Base-by-base conservation (phyloP, 129 eudicot species). In the Lactuca sativa region DNA sequence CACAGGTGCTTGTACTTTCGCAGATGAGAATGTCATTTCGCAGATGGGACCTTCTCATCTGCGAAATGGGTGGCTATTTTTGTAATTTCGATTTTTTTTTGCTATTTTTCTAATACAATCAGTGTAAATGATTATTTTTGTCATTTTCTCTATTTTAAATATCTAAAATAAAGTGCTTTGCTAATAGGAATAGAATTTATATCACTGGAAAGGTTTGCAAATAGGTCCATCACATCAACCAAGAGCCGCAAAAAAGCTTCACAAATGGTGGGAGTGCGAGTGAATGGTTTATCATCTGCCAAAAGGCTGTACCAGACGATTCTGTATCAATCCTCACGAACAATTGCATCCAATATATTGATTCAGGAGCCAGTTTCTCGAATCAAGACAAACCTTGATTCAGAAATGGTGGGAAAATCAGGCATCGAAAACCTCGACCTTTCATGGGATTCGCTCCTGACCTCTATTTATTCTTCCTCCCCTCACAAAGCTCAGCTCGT, bases 401-500 rank as follows among this genome's bases (percentile, higher is more conserved):
- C 75, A 59, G 58, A 71, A 40, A 40, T 56, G 56, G 31, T 37
- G 12, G 1, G 25, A 31, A 56, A 6, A 11, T 68, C 62, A 34
- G 36, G 15, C 44, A 37, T 49, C 61, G 17, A 33, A 65, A 65
- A 65, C 57, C 57, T 44, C 21, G 5, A 21, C 4, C 30, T 69
- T 56, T 56, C 74, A 69, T 69, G 74, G 73, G 56, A 69, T 57
- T 69, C 74, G 41, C 41, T 69, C 41, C 65, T 69, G 0, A 44
- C 34, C 31, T 71, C 36, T 31, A 0, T 43, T 44, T 67, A 31
- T 44, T 52, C 31, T 59, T 18, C 55, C 49, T 30, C 57, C 34
- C 66, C 67, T 59, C 49, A 51, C 56, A 69, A 69, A 41, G 74
- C 74, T 14, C 74, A 69, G 74, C 74, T 69, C 74, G 74, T 69